These are phyloP conservation scores for Pichia sp. DNA, from an alignment of 1,139 yeast species.

Conservation along the genomic window DNA sequence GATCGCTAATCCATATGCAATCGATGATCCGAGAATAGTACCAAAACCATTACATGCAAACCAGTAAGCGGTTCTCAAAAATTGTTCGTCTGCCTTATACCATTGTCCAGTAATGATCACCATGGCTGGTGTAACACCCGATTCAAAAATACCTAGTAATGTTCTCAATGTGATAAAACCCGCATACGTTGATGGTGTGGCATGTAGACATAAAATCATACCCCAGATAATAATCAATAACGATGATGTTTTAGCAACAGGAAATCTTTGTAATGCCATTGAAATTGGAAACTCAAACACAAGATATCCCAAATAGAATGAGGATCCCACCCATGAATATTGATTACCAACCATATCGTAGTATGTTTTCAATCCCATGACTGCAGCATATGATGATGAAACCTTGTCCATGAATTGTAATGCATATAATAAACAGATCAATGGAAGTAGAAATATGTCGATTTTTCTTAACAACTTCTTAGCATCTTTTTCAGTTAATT, in stretches of 20 bases:
- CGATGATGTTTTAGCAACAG: conserved; percentile 36
- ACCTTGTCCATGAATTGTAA: conserved; percentile 63
- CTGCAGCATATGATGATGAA: conserved; percentile 52
- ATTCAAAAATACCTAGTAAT: conserved; percentile 43
- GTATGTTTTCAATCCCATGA: conserved; percentile 44
- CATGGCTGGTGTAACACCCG: conserved; percentile 46
- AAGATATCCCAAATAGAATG: conserved; percentile 50
- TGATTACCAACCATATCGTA: conserved; percentile 44
- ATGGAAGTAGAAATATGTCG: conserved; percentile 47
- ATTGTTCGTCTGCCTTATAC: conserved; percentile 47
- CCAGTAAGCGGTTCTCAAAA: conserved; percentile 43
- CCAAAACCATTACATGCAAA: conserved; percentile 49
- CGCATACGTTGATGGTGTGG: conserved; percentile 34
- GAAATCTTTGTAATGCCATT: conserved; percentile 37
- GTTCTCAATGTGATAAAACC: conserved; percentile 40
- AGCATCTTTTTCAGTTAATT: conserved; percentile 25
- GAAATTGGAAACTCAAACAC: conserved; percentile 43
- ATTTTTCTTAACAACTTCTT: conserved; percentile 42
- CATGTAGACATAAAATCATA: conserved; percentile 36
- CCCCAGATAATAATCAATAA: conserved; percentile 44
- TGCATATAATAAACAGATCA: conserved; percentile 50
- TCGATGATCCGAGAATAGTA: conserved; percentile 38
- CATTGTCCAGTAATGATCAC: conserved; percentile 50
- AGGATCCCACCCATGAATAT: conserved; percentile 53
- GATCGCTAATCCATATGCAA: conserved; percentile 43